Evolutionary conservation across 2,329 filamentous ascomycete species (phyloP).

Genomic region (Trichoderma asperellum): DNA sequence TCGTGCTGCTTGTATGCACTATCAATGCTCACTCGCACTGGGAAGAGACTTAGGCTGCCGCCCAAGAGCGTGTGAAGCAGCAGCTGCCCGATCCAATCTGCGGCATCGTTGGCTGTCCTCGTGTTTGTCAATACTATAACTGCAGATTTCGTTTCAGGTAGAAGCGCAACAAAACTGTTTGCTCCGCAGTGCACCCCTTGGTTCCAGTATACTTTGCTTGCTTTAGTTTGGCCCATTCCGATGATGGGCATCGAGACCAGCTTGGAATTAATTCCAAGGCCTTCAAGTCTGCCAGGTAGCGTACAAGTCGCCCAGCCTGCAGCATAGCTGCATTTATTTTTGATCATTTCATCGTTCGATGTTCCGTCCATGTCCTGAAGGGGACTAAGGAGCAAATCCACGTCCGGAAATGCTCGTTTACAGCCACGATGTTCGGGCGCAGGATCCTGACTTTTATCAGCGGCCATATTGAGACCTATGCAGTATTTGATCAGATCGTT

Average conservation of each 20-base stretch:
- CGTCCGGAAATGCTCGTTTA: neutral
- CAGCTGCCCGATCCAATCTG: constrained; percentile 30
- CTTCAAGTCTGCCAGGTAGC: neutral
- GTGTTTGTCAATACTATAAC: constrained; percentile 30
- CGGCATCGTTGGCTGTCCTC: constrained; percentile 25
- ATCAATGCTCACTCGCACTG: neutral
- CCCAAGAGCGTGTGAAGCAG: constrained; percentile 22
- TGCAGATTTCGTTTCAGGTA: constrained; percentile 29
- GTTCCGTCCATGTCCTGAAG: neutral
- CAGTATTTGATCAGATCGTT: neutral
- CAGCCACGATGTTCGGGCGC: neutral
- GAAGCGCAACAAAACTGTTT: constrained; percentile 21
- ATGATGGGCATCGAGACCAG: constrained; percentile 1
- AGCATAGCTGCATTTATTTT: neutral
- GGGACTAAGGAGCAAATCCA: neutral
- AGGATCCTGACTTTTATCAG: neutral
- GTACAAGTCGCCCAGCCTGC: neutral
- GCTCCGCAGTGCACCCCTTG: neutral
- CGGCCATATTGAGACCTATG: neutral
- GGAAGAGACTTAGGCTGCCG: neutral
- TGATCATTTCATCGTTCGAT: neutral
- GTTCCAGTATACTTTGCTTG: neutral
- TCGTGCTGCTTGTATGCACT: neutral
- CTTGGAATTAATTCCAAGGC: constrained; percentile 6
- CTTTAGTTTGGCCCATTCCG: neutral